Evolutionary conservation across 139 green algal species (phyloP).

Genomic region (Chlamydomonas incerta): DNA sequence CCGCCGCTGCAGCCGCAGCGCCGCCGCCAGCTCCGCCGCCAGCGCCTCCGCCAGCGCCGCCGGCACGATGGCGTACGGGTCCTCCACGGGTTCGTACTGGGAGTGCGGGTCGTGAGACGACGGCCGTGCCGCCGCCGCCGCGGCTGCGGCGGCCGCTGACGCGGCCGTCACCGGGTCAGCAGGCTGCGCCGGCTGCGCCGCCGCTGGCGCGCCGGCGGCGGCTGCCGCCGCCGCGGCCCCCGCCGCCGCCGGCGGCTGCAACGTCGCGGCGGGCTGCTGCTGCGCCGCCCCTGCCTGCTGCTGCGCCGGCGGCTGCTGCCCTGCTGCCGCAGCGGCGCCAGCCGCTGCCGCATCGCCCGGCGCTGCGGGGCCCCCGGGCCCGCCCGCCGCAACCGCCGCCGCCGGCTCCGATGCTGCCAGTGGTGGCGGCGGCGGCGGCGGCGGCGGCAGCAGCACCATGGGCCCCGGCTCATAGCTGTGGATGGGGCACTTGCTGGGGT

Average conservation of each 20-base stretch:
- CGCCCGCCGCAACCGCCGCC: too few species aligned
- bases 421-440: background rate
- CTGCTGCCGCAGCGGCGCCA: background rate
- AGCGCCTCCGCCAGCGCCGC: background rate
- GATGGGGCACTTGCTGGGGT: background rate
- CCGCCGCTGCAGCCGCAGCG: conserved; percentile 3
- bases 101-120: background rate
- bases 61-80: conserved; percentile 21
- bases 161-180: too few species aligned
- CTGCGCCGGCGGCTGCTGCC: background rate
- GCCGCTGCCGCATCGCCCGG: background rate
- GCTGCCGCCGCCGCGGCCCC: background rate
- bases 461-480: background rate
- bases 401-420: too few species aligned
- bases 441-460: conserved; percentile 6
- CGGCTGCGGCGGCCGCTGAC: too few species aligned
- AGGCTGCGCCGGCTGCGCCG: too few species aligned
- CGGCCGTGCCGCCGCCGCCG: too few species aligned
- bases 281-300: too few species aligned
- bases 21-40: conserved; percentile 12
- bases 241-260: background rate
- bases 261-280: background rate
- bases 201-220: background rate
- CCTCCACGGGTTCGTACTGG: background rate
- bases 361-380: too few species aligned